A percentile compares a stretch with the other conserved stretches of the same genome.
Conservation (phyloP, 805 yeast genomes). For the Candida schatavii region DNA sequence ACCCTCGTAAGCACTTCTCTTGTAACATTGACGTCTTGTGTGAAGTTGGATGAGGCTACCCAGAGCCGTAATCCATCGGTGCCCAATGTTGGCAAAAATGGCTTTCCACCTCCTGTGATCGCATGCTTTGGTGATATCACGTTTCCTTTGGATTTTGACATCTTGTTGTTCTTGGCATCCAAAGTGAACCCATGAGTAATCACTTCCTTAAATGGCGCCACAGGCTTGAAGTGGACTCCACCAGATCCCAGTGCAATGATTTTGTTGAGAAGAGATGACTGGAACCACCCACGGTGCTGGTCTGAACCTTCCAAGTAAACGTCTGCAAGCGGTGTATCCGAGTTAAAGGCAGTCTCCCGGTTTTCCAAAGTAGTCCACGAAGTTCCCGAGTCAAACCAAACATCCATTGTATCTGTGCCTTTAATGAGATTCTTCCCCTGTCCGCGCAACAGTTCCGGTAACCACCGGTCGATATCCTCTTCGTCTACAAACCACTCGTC, state of each 20-base stretch:
- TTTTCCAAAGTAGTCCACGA: constrained; percentile 72
- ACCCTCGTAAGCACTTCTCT: constrained; percentile 70
- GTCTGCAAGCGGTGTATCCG: constrained; percentile 51
- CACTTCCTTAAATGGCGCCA: constrained; percentile 65
- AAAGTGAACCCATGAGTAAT: constrained; percentile 93
- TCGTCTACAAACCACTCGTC: constrained; percentile 76
- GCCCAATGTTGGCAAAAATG: constrained; percentile 61
- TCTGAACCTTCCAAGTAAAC: constrained; percentile 96
- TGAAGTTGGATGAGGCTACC: constrained; percentile 86
- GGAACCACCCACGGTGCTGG: constrained; percentile 99
- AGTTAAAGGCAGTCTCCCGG: constrained; percentile 27
- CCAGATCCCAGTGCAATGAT: constrained; percentile 52
- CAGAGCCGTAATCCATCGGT: constrained; percentile 88
- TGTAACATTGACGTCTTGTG: constrained; percentile 75
- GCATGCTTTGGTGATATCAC: constrained; percentile 67
- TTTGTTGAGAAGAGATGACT: constrained; percentile 82
- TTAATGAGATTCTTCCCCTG: constrained; percentile 48
- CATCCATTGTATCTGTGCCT: constrained; percentile 94
- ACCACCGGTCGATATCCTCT: constrained; percentile 60
- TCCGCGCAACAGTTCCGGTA: constrained; percentile 52
- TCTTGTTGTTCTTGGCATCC: constrained; percentile 81
- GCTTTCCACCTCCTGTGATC: constrained; percentile 55
- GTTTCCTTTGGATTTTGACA: constrained; percentile 94
- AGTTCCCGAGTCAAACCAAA: constrained; percentile 98
- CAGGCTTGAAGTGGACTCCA: constrained; percentile 24